These are phyloP conservation scores for Starmerella floris DNA, from an alignment of 805 yeast genomes.

Conservation along the genomic window DNA sequence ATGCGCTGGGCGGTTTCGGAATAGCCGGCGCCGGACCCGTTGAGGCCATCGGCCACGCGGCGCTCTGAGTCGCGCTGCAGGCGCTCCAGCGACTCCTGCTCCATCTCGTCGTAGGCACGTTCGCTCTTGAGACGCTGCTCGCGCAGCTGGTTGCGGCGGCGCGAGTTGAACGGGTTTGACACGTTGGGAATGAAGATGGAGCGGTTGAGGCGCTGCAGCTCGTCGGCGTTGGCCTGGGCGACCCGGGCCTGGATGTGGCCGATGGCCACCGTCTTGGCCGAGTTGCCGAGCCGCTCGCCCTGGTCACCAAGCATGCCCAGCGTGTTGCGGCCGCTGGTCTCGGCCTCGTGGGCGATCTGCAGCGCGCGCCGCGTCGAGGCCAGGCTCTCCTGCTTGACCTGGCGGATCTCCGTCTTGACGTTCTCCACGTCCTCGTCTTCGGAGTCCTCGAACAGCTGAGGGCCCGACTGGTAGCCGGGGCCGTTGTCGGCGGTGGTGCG, in stretches of 20 bases:
- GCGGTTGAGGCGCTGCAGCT: constrained; percentile 65
- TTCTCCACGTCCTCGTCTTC: constrained; percentile 86
- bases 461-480: constrained; percentile 4
- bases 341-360: constrained; percentile 57
- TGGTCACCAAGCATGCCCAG: constrained; percentile 91
- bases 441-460: constrained; percentile 18
- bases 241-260: constrained; percentile 71
- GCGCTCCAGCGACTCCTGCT: constrained; percentile 47
- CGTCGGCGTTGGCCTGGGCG: constrained; percentile 71
- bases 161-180: constrained; percentile 77
- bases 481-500: constrained; percentile 1
- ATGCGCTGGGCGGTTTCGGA: constrained; percentile 32
- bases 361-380: constrained; percentile 76
- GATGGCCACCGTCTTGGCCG: constrained; percentile 62
- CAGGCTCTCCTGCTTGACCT: constrained; percentile 75
- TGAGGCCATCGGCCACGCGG: constrained; percentile 44
- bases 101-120: constrained; percentile 46
- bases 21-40: constrained; percentile 18
- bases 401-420: constrained; percentile 67
- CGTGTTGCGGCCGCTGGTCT: constrained; percentile 63
- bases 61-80: constrained; percentile 52
- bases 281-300: constrained; percentile 66
- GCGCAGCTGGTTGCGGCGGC: constrained; percentile 55
- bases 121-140: constrained; percentile 57
- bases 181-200: constrained; percentile 70